Evolutionary conservation across 768 basidiomycete species (phyloP).

Genomic region (Lentinula edodes): DNA sequence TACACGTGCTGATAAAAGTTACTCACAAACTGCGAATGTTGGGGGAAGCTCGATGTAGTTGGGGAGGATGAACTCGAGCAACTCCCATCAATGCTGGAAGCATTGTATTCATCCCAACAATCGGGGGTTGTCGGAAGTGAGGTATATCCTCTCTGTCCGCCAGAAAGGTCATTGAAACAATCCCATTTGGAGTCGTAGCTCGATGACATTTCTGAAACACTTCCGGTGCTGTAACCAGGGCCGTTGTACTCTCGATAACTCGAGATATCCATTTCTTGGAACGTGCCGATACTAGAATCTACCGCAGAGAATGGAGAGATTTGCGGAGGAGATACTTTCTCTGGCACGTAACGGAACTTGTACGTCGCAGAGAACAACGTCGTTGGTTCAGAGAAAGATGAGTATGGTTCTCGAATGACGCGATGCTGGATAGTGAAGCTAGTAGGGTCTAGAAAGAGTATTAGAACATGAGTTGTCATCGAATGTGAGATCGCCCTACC

Average conservation of each 20-base stretch:
- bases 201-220: background rate
- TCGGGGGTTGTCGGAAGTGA: background rate
- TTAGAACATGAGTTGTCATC: background rate
- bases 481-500: slow-evolving; percentile 30
- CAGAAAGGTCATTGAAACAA: background rate
- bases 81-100: background rate
- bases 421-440: slow-evolving; percentile 64
- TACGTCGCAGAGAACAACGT: slow-evolving; percentile 54
- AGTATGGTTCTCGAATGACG: slow-evolving; percentile 31
- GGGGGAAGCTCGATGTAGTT: background rate
- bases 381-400: slow-evolving; percentile 2
- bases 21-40: background rate
- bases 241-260: background rate
- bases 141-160: background rate
- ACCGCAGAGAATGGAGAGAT: slow-evolving; percentile 18
- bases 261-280: background rate
- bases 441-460: slow-evolving; percentile 47
- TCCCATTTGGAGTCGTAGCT: background rate
- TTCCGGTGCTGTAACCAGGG: background rate
- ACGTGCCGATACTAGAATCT: slow-evolving; percentile 39
- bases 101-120: background rate
- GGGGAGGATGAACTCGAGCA: background rate
- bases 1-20: background rate
- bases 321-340: slow-evolving; percentile 1
- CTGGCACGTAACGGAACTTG: slow-evolving; percentile 41